Conservation (phyloP, 139 green algal species). For the Chlamydomonas eustigma region DNA sequence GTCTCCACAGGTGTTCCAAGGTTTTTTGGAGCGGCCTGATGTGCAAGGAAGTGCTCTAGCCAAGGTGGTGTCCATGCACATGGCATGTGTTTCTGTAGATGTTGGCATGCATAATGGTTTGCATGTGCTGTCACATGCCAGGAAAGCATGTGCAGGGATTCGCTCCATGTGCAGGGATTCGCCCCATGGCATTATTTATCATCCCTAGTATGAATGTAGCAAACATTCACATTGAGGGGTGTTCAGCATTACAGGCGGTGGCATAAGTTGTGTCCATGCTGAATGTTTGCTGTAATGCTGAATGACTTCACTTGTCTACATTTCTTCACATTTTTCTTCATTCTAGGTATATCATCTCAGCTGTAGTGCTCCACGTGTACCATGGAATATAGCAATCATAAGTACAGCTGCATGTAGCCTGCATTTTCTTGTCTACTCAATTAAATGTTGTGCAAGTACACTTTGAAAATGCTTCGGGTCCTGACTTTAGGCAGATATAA, state of each 20-base stretch:
- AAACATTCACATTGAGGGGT: background rate
- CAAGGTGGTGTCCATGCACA: conserved; percentile 32
- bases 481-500: too few relatives aligned
- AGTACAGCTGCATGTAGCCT: too few relatives aligned
- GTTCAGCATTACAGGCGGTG: too few relatives aligned
- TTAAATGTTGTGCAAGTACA: too few relatives aligned
- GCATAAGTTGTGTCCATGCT: too few relatives aligned
- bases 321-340: background rate
- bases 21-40: conserved; percentile 24
- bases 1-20: conserved; percentile 24
- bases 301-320: too few relatives aligned
- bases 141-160: background rate
- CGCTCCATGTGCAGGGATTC: background rate
- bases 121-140: background rate
- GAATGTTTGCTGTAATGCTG: too few relatives aligned
- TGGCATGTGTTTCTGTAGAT: conserved; percentile 28
- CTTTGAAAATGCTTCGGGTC: too few relatives aligned
- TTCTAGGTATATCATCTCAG: background rate
- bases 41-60: conserved; percentile 16
- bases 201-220: background rate
- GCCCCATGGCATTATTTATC: background rate
- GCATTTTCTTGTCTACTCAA: too few relatives aligned
- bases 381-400: too few relatives aligned
- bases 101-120: conserved; percentile 13
- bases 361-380: too few relatives aligned